phyloP scores from a whole-genome alignment of 2,329 filamentous ascomycete genomes.

The Fusarium falciforme region DNA sequence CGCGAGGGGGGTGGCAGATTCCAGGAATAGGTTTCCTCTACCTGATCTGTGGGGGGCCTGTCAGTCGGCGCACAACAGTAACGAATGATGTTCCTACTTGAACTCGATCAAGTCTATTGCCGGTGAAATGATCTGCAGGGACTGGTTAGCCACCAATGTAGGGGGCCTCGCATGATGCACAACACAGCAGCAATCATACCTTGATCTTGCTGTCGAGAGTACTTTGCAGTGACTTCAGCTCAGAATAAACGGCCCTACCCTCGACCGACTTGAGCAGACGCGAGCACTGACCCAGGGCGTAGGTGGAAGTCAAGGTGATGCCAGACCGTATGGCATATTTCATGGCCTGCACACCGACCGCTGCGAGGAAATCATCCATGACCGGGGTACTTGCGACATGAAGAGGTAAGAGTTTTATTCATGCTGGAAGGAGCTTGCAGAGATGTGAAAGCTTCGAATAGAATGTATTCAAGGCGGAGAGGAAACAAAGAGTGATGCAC shows the following conservation, averaged over 20 bases:
- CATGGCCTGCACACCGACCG: conserved; percentile 77
- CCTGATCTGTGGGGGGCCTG: conserved; percentile 54
- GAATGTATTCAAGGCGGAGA: neutral
- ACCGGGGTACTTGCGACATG: conserved; percentile 15
- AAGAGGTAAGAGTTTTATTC: conserved; percentile 12
- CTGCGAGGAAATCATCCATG: conserved; percentile 76
- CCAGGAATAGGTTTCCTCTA: conserved; percentile 71
- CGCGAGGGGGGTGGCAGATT: conserved; percentile 85
- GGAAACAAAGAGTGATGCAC: conserved; percentile 15
- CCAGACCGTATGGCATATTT: conserved; percentile 93
- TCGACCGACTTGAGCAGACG: conserved; percentile 82
- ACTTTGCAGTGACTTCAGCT: conserved; percentile 78
- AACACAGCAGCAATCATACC: conserved; percentile 53
- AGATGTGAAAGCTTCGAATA: neutral
- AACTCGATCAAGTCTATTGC: conserved; percentile 93
- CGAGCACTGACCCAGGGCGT: conserved; percentile 85
- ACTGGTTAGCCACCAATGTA: conserved; percentile 7
- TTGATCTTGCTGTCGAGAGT: conserved; percentile 88
- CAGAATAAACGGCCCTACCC: conserved; percentile 72
- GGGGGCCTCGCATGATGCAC: neutral
- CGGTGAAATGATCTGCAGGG: conserved; percentile 81
- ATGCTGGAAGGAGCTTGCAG: conserved; percentile 14
- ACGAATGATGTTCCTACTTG: conserved; percentile 65
- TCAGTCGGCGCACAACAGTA: conserved; percentile 18
- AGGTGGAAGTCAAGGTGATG: conserved; percentile 85